Conservation (phyloP, 2,329 filamentous ascomycete species). For the Xylariales sp. region DNA sequence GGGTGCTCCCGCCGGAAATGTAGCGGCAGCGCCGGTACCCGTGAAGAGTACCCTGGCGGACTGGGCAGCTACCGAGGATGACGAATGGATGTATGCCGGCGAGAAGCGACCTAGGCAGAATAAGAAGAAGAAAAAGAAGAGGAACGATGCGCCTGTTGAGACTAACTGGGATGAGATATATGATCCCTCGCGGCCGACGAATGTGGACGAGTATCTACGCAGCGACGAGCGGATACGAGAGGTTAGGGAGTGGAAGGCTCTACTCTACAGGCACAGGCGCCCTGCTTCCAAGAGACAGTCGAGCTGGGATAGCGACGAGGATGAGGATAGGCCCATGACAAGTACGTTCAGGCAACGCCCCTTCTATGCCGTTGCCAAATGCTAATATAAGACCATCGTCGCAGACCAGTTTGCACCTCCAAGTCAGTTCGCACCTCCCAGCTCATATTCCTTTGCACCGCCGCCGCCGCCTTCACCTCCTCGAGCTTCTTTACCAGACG, state of each 20-base stretch:
- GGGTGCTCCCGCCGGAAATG: constrained; percentile 11
- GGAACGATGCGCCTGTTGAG: constrained; percentile 48
- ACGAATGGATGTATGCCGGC: constrained; percentile 68
- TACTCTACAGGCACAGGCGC: constrained; percentile 67
- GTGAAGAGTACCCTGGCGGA: constrained; percentile 71
- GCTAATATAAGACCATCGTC: too few species aligned
- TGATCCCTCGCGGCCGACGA: constrained; percentile 77
- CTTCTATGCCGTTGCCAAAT: background rate
- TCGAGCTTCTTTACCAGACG: constrained; percentile 44
- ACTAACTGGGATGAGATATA: constrained; percentile 93
- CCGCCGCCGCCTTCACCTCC: constrained; percentile 48
- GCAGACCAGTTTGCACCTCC: background rate
- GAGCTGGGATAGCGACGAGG: constrained; percentile 29
- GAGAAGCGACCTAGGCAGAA: constrained; percentile 73
- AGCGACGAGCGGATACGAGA: constrained; percentile 81
- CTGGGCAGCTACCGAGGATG: constrained; percentile 73
- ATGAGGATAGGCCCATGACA: constrained; percentile 24
- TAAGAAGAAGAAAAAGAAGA: constrained; percentile 67
- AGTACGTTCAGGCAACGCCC: background rate
- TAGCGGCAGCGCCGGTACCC: constrained; percentile 29
- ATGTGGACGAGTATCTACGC: constrained; percentile 75
- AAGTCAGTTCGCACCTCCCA: constrained; percentile 59
- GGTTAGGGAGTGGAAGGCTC: constrained; percentile 78
- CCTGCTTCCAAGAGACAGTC: constrained; percentile 35
- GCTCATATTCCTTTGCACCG: constrained; percentile 52